Conservation (phyloP, 148 eudicot species). For the Cornus kousa region DNA sequence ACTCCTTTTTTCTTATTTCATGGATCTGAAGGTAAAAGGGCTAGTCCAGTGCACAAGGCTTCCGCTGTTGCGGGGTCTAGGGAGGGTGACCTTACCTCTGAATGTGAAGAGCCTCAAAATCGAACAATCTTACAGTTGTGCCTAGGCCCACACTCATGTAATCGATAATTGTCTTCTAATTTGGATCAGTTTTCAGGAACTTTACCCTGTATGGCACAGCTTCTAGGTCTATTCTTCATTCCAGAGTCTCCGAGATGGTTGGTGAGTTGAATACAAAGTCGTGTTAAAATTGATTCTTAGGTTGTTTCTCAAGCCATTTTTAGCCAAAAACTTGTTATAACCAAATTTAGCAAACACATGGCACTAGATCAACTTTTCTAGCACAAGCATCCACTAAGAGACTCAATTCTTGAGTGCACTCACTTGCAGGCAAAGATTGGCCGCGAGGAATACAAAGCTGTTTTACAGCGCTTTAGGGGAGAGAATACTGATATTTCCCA, state of each 20-base stretch:
- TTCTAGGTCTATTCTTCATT: conserved; percentile 32
- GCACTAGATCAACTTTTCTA: not conserved
- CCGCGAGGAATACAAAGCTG: conserved; percentile 25
- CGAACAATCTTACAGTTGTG: no score
- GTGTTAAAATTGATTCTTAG: not conserved
- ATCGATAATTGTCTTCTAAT: not conserved
- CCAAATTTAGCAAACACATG: not conserved
- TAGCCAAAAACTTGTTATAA: not conserved
- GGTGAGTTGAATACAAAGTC: conserved; percentile 21
- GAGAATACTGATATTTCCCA: conserved; percentile 17
- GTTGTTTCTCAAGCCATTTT: not conserved
- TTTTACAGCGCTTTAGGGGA: conserved; percentile 37
- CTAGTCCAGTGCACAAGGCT: no score
- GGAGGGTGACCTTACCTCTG: no score
- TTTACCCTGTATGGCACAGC: conserved; percentile 31
- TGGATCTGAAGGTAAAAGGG: no score
- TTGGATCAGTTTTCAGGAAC: conserved; percentile 21
- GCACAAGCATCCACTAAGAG: not conserved
- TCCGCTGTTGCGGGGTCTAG: no score
- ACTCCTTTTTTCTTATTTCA: not conserved
- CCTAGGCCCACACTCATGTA: no score
- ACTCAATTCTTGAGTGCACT: not conserved
- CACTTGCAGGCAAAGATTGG: conserved; percentile 29
- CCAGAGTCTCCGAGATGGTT: conserved; percentile 49
- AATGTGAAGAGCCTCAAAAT: no score